Evolutionary conservation across 495 filamentous ascomycete genomes (phyloP).

Genomic region (Penicillium paxilli): DNA sequence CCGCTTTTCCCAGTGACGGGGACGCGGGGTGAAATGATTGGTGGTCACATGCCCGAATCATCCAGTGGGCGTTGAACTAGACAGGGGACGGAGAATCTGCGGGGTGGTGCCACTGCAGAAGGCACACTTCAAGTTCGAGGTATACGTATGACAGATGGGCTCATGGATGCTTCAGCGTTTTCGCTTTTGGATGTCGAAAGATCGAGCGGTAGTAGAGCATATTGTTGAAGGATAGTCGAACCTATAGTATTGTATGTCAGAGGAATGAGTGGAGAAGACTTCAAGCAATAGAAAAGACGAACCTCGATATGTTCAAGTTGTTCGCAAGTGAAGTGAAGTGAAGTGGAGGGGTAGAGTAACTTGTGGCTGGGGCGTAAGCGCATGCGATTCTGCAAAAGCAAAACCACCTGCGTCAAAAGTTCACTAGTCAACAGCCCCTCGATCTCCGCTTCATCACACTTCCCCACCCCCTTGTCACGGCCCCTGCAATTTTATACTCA

Average conservation of each 20-base stretch:
- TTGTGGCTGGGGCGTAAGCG: background rate
- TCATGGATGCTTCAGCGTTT: no score
- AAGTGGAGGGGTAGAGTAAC: background rate
- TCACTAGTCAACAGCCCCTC: background rate
- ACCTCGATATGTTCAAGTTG: no score
- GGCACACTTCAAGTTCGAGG: background rate
- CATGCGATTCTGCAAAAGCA: background rate
- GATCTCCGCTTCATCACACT: slow-evolving; percentile 7
- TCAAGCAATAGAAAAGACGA: no score
- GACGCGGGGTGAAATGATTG: slow-evolving; percentile 5
- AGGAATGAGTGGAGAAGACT: no score
- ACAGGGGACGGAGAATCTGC: slow-evolving; percentile 27
- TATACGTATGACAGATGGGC: background rate
- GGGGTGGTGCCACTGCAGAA: slow-evolving; percentile 4
- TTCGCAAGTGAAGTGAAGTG: no score
- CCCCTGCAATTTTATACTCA: background rate
- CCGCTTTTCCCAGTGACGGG: background rate
- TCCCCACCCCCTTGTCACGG: background rate
- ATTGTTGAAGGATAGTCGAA: no score
- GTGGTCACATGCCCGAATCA: slow-evolving; percentile 2
- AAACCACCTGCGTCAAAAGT: background rate
- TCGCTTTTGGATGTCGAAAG: no score
- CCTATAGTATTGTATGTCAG: no score
- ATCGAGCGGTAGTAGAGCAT: no score
- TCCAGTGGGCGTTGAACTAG: background rate